phyloP scores from a whole-genome alignment of 2,329 filamentous ascomycete species.

The Xylariaceae sp. region DNA sequence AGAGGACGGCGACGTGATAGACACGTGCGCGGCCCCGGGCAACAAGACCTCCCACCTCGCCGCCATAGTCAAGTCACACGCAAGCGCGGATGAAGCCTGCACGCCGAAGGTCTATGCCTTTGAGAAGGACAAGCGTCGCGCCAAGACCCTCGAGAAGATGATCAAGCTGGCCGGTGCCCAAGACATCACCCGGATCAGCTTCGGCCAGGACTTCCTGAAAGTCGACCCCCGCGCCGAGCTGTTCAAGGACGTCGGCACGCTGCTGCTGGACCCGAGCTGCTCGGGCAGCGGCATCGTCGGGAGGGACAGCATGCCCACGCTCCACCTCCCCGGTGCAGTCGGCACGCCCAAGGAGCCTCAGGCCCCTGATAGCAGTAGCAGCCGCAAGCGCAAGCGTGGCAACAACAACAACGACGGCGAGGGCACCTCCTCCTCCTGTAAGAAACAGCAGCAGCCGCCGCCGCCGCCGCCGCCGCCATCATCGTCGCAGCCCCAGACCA shows the following conservation, averaged over 20 bases:
- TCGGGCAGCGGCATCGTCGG: conserved; percentile 93
- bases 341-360: conserved; percentile 31
- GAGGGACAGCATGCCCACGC: conserved; percentile 66
- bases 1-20: conserved; percentile 70
- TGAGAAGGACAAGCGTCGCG: conserved; percentile 65
- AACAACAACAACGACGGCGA: conserved; percentile 21
- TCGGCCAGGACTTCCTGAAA: conserved; percentile 74
- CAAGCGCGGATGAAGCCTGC: conserved; percentile 25
- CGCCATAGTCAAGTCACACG: conserved; percentile 53
- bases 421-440: too few species aligned
- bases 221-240: conserved; percentile 56
- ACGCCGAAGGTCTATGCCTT: conserved; percentile 61
- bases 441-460: background rate
- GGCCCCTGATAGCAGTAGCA: conserved; percentile 15
- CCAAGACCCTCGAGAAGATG: conserved; percentile 78
- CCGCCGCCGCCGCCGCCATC: conserved; percentile 10
- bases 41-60: conserved; percentile 97
- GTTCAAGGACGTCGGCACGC: conserved; percentile 64
- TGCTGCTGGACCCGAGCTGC: conserved; percentile 89
- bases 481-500: conserved; percentile 3
- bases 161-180: conserved; percentile 67
- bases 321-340: conserved; percentile 48
- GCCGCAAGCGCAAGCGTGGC: conserved; percentile 40
- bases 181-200: conserved; percentile 57
- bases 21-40: conserved; percentile 88